Evolutionary conservation across 2,329 filamentous ascomycete species (phyloP).

Genomic region (Alternaria burnsii): DNA sequence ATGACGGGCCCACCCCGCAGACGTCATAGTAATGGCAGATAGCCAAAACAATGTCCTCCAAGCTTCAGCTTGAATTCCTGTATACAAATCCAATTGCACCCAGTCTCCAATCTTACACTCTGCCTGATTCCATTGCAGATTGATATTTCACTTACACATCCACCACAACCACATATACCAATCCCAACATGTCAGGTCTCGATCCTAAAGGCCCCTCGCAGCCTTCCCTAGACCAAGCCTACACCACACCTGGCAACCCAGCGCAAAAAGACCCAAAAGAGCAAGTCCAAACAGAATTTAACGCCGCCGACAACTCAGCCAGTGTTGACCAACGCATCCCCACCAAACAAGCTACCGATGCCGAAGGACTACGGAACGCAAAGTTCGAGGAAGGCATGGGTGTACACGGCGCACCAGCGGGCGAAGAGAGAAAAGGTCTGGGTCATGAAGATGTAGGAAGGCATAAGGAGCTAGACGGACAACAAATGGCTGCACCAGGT

Average conservation of each 20-base stretch:
- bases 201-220: conserved; percentile 55
- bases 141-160: background rate
- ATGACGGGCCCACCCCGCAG: conserved; percentile 40
- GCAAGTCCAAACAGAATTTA: conserved; percentile 38
- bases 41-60: conserved; percentile 5
- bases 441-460: conserved; percentile 54
- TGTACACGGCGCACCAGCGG: conserved; percentile 54
- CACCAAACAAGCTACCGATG: conserved; percentile 46
- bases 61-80: conserved; percentile 11
- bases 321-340: conserved; percentile 51
- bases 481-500: conserved; percentile 59
- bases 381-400: conserved; percentile 44
- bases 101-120: background rate
- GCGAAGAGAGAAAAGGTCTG: conserved; percentile 54
- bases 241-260: conserved; percentile 58
- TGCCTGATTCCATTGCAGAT: background rate
- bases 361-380: conserved; percentile 51
- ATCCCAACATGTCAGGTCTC: conserved; percentile 49
- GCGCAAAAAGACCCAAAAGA: conserved; percentile 55
- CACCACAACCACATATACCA: background rate
- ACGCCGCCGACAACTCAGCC: conserved; percentile 45
- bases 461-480: conserved; percentile 57
- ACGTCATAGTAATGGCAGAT: conserved; percentile 37
- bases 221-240: conserved; percentile 55
- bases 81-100: background rate